Evolutionary conservation across 495 filamentous ascomycete species (phyloP).

Genomic region (Peziza echinospora): DNA sequence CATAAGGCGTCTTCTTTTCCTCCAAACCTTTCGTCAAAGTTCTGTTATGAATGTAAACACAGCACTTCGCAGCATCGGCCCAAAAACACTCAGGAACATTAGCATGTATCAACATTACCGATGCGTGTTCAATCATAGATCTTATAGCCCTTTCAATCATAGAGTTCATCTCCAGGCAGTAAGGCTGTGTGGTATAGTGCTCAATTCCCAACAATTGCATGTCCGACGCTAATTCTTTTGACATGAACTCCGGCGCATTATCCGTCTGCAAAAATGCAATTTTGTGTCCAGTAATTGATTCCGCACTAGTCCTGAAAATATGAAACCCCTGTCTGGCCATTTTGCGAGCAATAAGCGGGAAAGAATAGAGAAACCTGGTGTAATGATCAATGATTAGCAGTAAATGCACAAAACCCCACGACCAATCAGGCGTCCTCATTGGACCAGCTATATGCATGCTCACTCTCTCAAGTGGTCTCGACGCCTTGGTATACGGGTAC

Average conservation of each 20-base stretch:
- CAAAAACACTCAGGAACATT: background rate
- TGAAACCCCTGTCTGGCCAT: background rate
- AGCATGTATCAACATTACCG: background rate
- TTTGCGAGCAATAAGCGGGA: background rate
- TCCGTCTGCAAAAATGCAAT: background rate
- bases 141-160: background rate
- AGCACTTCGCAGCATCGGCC: background rate
- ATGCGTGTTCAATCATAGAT: background rate
- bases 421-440: background rate
- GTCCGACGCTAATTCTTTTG: too few species aligned
- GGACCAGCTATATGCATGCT: background rate
- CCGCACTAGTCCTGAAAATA: background rate
- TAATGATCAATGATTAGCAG: background rate
- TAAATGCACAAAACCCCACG: background rate
- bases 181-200: background rate
- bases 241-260: background rate
- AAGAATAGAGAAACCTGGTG: background rate
- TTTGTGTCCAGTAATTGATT: background rate
- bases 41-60: background rate
- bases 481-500: background rate
- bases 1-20: slow-evolving; percentile 1
- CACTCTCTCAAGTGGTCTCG: background rate
- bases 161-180: background rate
- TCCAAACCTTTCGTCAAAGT: background rate
- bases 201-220: background rate